Percentiles rank a stretch among this genome's conserved stretches.
Conservation (phyloP, 2,329 filamentous ascomycete genomes). For the Fusarium mundagurra region DNA sequence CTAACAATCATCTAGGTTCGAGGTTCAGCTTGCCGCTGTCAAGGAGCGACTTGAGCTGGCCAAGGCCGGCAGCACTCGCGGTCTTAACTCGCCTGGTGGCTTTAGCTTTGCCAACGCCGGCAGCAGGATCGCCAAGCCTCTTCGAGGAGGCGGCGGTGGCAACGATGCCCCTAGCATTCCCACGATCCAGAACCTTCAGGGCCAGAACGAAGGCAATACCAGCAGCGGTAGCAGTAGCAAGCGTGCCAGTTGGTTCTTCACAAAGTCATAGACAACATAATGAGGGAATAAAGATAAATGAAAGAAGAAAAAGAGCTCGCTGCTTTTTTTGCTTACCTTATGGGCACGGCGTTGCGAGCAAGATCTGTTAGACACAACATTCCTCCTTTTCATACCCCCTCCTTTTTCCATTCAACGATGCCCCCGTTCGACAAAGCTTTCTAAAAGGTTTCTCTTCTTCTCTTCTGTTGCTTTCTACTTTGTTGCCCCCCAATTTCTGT, state of each 20-base stretch:
- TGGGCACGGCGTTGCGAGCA: constrained; percentile 43
- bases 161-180: constrained; percentile 59
- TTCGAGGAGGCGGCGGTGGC: constrained; percentile 69
- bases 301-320: constrained; percentile 33
- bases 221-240: constrained; percentile 61
- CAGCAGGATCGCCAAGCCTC: constrained; percentile 75
- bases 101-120: constrained; percentile 76
- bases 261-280: constrained; percentile 59
- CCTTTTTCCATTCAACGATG: constrained; percentile 12
- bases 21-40: constrained; percentile 94
- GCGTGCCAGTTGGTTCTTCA: constrained; percentile 80
- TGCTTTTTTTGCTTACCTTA: constrained; percentile 40
- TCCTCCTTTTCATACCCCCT: constrained; percentile 31
- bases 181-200: constrained; percentile 64
- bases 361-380: constrained; percentile 34
- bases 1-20: constrained; percentile 74
- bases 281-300: constrained; percentile 32
- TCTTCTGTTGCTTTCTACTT: constrained; percentile 27
- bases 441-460: constrained; percentile 16
- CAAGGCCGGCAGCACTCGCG: constrained; percentile 89
- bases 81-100: constrained; percentile 73
- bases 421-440: constrained; percentile 30
- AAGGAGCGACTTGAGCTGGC: constrained; percentile 97
- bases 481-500: constrained; percentile 20
- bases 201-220: constrained; percentile 19